Base-by-base conservation (phyloP, 1,284 basidiomycete species). In the Porodaedalea pini region DNA sequence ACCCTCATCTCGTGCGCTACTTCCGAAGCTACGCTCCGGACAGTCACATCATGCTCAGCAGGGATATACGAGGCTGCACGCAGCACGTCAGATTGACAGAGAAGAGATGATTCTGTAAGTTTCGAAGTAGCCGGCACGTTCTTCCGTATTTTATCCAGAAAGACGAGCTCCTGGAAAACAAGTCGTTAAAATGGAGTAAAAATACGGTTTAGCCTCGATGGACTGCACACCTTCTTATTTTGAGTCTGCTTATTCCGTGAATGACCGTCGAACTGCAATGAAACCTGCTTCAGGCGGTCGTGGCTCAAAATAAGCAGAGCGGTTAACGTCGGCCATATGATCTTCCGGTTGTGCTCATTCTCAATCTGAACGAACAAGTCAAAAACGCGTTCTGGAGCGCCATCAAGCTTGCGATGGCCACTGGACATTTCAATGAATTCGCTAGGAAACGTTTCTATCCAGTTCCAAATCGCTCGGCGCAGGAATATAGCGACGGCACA, bases 391-490 rank as follows among this genome's bases (percentile, higher is more conserved):
- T 94, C 92, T 0, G 92, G 85, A 0, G 85, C 84, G 47, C 89
- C 90, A 58, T 94, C 93, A 13, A 91, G 74, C 49, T 77, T 78
- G 36, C 86, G 83, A 47, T 84, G 78, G 11, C 77, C 75, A 6
- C 80, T 77, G 40, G 92, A 78, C 3, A 86, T 77, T 3, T 88
- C 85, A 51, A 88, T 86, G 68, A 87, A 97, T 67, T 98, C 92
- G 10, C 77, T 73, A 0, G 92, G 90, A 67, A 88, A 90, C 13
- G 85, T 78, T 48, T 91, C 86, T 50, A 97, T 88, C 93, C 93
- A 98, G 60, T 91, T 92, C 93, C 94, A 96, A 29, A 97, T 78
- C 0, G 91, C 91, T 34, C 83, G 79, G 13, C 92, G 83, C 32
- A 98, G 76, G 17, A 88, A 85, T 4, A 82, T 74, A 0, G 92